Base-by-base conservation (phyloP, 176 grass and related monocot genomes). In the bread wheat (Triticum aestivum) region DNA sequence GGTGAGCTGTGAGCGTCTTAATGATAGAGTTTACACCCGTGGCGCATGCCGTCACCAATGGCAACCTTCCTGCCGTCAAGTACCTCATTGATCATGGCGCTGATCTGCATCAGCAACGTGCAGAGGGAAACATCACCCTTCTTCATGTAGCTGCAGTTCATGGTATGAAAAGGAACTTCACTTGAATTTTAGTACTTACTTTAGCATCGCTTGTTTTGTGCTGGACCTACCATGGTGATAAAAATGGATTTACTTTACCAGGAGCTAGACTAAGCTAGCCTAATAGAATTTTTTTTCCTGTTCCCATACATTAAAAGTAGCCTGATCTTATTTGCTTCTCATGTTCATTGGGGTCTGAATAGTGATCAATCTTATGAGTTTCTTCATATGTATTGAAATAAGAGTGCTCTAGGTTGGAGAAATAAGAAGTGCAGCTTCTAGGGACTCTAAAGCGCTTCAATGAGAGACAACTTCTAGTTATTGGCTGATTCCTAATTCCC, bases 21-120 rank as follows among this genome's bases (percentile, higher is more conserved):
- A 49, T 49, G 23, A 0, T 27, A 77, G 83, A 21, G 8, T 81
- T 34, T 14, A 26, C 77, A 7, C 85, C 85, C 0, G 11, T 41
- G 11, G 78, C 26, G 77, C 85, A 80, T 18, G 85, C 77, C 5
- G 20, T 73, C 4, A 35, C 13, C 59, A 11, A 73, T 11, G 85
- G 77, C 35, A 45, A 73, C 13, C 85, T 87, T 61, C 85, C 77
- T 38, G 27, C 77, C 68, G 27, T 73, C 20, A 63, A 35, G 56
- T 87, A 73, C 61, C 77, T 87, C 49, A 7, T 44, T 65, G 85
- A 87, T 35, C 85, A 87, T 64, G 85, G 77, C 5, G 78, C 56
- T n/a, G 30, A 87, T 87, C 9, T 87, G 78, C 68, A 87, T 30
- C 6, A 29, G 4, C 6, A 38, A 45, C 69, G 75, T 20, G 20